Percentiles rank a stretch among this genome's conserved stretches.
phyloP scores from a whole-genome alignment of 306 rosid species.

The Pyrus communis region DNA sequence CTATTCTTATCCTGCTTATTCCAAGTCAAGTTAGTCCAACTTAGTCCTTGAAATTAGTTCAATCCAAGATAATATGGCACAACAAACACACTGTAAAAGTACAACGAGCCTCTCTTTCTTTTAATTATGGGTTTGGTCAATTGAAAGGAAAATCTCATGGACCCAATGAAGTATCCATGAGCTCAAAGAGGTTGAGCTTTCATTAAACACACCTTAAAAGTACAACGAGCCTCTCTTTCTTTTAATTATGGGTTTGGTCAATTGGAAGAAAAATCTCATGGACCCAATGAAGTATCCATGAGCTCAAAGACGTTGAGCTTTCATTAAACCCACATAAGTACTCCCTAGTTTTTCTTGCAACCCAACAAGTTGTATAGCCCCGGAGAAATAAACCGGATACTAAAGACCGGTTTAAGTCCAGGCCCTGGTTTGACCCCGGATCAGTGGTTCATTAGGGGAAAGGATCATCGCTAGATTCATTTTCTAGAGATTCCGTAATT shows the following conservation, averaged over 20 bases:
- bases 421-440: background rate
- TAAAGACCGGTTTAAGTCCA: background rate
- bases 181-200: background rate
- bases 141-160: background rate
- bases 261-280: background rate
- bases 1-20: no score
- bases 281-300: background rate
- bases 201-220: no score
- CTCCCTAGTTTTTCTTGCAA: background rate
- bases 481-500: no score
- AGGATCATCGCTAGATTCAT: no score
- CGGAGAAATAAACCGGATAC: background rate
- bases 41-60: no score
- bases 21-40: no score
- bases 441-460: background rate
- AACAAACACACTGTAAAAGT: no score
- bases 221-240: background rate
- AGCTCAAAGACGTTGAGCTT: background rate
- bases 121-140: background rate
- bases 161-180: background rate
- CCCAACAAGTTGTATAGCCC: background rate
- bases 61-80: no score
- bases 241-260: background rate
- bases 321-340: background rate
- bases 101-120: background rate